These are phyloP conservation scores for Cornus controversa DNA, from an alignment of 148 eudicot genomes.

Conservation along the genomic window DNA sequence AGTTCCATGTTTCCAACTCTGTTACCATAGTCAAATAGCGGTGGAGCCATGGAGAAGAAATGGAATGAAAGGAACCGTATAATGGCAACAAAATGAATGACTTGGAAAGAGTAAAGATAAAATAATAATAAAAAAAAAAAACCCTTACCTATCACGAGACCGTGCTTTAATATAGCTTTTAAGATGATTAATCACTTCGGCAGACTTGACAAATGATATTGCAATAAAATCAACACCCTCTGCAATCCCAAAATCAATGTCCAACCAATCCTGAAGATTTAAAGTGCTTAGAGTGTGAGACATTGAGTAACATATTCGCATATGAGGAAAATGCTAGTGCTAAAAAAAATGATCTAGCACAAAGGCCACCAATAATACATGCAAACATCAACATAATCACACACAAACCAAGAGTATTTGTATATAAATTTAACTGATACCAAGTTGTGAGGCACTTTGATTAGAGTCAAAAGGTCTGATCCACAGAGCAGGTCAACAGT, in stretches of 20 bases:
- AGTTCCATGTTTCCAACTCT: background rate
- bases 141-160: slow-evolving; percentile 61
- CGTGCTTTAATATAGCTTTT: slow-evolving; percentile 91
- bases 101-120: background rate
- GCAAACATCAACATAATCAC: background rate
- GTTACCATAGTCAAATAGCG: background rate
- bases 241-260: slow-evolving; percentile 91
- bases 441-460: background rate
- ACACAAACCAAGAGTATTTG: background rate
- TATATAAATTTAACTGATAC: background rate
- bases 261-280: slow-evolving; percentile 91
- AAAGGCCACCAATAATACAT: background rate
- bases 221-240: slow-evolving; percentile 98
- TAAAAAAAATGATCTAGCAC: background rate
- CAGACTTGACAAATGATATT: slow-evolving; percentile 92
- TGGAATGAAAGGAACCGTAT: background rate
- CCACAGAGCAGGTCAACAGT: background rate
- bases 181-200: slow-evolving; percentile 89
- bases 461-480: background rate
- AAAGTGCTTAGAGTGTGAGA: slow-evolving; percentile 19
- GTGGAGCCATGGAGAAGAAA: background rate
- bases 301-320: slow-evolving; percentile 2
- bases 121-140: background rate
- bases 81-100: background rate
- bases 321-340: background rate